A percentile compares a stretch with the other conserved stretches of the same genome.
These are phyloP conservation scores for Forsythia suspensa DNA, from an alignment of 257 asterid genomes.

Conservation along the genomic window DNA sequence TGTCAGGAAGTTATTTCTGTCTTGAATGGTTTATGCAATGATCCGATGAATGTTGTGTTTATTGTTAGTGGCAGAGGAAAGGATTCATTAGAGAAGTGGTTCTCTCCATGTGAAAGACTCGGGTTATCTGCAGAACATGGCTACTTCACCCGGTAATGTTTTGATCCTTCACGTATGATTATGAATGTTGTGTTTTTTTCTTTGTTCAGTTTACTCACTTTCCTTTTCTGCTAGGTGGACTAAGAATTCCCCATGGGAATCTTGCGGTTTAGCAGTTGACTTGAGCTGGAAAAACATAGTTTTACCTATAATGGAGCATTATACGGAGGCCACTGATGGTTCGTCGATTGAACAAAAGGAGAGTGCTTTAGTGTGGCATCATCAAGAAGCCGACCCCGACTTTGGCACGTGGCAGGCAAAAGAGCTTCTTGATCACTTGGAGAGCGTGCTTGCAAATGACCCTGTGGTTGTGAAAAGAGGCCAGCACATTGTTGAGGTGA, in stretches of 20 bases:
- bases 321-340: conserved; percentile 87
- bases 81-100: conserved; percentile 72
- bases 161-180: not conserved
- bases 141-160: conserved; percentile 60
- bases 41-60: conserved; percentile 71
- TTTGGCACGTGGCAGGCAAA: conserved; percentile 87
- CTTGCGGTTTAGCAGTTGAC: conserved; percentile 44
- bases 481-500: conserved; percentile 86
- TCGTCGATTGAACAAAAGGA: conserved; percentile 85
- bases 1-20: conserved; percentile 52
- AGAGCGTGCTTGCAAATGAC: conserved; percentile 84
- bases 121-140: conserved; percentile 93
- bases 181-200: not conserved
- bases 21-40: conserved; percentile 62
- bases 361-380: conserved; percentile 92
- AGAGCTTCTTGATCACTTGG: conserved; percentile 89
- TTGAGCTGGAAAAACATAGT: conserved; percentile 69
- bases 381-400: conserved; percentile 89
- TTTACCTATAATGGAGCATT: conserved; percentile 78
- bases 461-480: conserved; percentile 84
- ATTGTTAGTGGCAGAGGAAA: conserved; percentile 84
- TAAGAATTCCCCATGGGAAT: conserved; percentile 61
- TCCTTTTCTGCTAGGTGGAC: conserved; percentile 49
- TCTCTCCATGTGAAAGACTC: conserved; percentile 59
- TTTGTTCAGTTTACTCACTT: not conserved